Evolutionary conservation across 805 yeast species (phyloP).

Genomic region (Vanderwaltozyma tropicalis): DNA sequence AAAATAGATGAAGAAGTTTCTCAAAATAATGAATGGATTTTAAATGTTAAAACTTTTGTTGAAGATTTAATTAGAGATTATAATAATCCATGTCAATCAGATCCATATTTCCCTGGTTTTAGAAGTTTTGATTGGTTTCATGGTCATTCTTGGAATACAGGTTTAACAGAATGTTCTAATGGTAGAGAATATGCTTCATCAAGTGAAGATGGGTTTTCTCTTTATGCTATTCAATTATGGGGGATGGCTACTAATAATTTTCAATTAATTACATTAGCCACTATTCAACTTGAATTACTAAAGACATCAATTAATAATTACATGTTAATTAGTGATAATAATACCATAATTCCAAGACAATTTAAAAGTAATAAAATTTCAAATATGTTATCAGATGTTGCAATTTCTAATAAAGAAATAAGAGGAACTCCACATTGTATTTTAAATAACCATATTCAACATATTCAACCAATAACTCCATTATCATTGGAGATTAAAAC

Average conservation of each 20-base stretch:
- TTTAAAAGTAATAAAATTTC: neutral
- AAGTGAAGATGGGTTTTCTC: slow-evolving; percentile 61
- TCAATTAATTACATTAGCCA: neutral
- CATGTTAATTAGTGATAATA: neutral
- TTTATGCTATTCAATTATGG: slow-evolving; percentile 64
- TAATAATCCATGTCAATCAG: slow-evolving; percentile 48
- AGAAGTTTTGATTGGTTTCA: slow-evolving; percentile 61
- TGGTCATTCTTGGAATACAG: slow-evolving; percentile 73
- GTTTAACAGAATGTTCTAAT: slow-evolving; percentile 43
- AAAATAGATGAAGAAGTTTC: slow-evolving; percentile 37
- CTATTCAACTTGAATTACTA: neutral
- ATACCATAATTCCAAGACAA: neutral
- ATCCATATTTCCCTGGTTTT: slow-evolving; percentile 49
- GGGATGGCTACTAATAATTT: slow-evolving; percentile 24
- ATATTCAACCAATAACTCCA: slow-evolving; percentile 9
- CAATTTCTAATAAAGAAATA: too few species aligned
- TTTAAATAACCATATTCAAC: slow-evolving; percentile 2
- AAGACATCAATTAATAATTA: neutral
- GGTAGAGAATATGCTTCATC: slow-evolving; percentile 48
- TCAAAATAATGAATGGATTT: slow-evolving; percentile 37
- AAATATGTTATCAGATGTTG: slow-evolving; percentile 2
- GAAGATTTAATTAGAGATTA: slow-evolving; percentile 55
- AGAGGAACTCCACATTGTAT: too few species aligned
- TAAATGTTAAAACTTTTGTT: slow-evolving; percentile 43
- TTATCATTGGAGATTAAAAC: slow-evolving; percentile 38